phyloP scores from a whole-genome alignment of 2,329 filamentous ascomycete species.

The Arthrobotrys entomopaga region DNA sequence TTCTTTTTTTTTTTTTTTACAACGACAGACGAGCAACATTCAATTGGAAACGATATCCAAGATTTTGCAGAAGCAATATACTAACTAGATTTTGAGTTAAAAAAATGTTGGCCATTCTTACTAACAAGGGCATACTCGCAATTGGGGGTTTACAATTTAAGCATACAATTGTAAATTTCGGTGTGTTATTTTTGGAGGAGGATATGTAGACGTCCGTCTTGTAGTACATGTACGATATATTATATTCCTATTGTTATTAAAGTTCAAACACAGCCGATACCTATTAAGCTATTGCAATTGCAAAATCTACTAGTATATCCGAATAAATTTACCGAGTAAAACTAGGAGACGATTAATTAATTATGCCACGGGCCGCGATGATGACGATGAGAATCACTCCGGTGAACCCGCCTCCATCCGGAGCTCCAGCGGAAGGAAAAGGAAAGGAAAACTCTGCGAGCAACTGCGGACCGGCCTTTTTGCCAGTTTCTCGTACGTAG shows the following conservation, averaged over 20 bases:
- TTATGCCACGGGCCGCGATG: too few relatives aligned
- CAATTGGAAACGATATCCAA: conserved; percentile 77
- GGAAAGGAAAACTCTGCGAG: conserved; percentile 23
- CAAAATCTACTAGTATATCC: too few relatives aligned
- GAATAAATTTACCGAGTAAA: too few relatives aligned
- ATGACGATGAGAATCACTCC: not conserved
- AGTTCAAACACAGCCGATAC: too few relatives aligned
- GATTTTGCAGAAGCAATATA: conserved; percentile 75
- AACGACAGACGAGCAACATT: conserved; percentile 69
- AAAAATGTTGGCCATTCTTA: too few relatives aligned
- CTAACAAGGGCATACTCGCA: too few relatives aligned
- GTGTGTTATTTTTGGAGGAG: too few relatives aligned
- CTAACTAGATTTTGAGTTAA: conserved; percentile 64
- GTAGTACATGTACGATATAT: conserved; percentile 5
- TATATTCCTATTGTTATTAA: not conserved
- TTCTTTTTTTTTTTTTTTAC: conserved; percentile 51
- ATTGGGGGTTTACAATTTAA: too few relatives aligned
- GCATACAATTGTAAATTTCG: too few relatives aligned
- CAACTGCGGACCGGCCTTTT: conserved; percentile 15
- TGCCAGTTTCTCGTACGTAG: not conserved
- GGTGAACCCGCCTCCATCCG: conserved; percentile 33
- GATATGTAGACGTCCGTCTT: not conserved
- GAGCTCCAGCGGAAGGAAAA: conserved; percentile 26
- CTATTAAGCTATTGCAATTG: too few relatives aligned
- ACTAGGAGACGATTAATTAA: too few relatives aligned